phyloP scores from a whole-genome alignment of 2,329 filamentous ascomycete genomes.

The Diaporthe sp. region DNA sequence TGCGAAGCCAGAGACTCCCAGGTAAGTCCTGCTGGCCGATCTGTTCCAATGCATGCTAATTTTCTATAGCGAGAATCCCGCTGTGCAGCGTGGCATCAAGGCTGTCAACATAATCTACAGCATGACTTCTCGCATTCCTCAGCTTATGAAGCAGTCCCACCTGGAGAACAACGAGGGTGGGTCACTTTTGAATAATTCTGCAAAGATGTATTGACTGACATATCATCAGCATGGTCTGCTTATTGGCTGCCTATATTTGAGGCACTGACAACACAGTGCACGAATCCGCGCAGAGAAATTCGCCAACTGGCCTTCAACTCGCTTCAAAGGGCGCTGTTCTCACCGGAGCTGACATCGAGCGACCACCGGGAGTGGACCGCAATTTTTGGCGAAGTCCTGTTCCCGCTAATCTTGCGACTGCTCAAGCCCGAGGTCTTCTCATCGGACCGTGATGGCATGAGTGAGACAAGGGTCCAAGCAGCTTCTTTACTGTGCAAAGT shows the following conservation, averaged over 20 bases:
- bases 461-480: slow-evolving; percentile 91
- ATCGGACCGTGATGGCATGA: slow-evolving; percentile 92
- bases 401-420: slow-evolving; percentile 87
- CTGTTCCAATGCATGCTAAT: slow-evolving; percentile 36
- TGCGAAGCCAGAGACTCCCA: slow-evolving; percentile 66
- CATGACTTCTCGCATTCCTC: slow-evolving; percentile 84
- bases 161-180: slow-evolving; percentile 86
- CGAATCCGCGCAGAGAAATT: slow-evolving; percentile 94
- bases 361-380: slow-evolving; percentile 94
- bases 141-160: slow-evolving; percentile 92
- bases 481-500: slow-evolving; percentile 94
- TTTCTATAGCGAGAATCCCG: slow-evolving; percentile 73
- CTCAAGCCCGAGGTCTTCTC: slow-evolving; percentile 96
- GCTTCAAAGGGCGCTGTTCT: slow-evolving; percentile 87
- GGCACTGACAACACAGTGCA: slow-evolving; percentile 88
- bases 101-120: slow-evolving; percentile 86
- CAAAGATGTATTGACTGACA: slow-evolving; percentile 43
- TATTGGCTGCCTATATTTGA: slow-evolving; percentile 98
- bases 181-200: slow-evolving; percentile 38
- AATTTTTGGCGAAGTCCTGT: slow-evolving; percentile 94
- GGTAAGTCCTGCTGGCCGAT: slow-evolving; percentile 57
- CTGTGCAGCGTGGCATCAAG: slow-evolving; percentile 82
- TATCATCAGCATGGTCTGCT: slow-evolving; percentile 83
- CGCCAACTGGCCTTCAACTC: slow-evolving; percentile 89
- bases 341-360: slow-evolving; percentile 83